Evolutionary conservation across 2,329 filamentous ascomycete species (phyloP).

Genomic region (Acrocalymma vagum): DNA sequence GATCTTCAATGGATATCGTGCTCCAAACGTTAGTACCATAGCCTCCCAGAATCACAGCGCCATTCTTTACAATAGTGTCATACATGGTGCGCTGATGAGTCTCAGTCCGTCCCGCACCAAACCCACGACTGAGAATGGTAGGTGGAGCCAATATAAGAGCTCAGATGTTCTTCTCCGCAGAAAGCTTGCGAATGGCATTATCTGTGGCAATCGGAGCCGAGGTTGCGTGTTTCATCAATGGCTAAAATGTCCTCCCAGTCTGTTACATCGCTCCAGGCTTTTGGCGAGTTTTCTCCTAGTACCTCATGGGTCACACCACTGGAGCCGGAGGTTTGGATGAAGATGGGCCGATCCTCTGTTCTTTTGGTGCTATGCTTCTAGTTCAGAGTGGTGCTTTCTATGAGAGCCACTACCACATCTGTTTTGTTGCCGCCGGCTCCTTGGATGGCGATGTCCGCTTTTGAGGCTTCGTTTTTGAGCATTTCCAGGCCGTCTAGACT

Average conservation of each 20-base stretch:
- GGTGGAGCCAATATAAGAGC: conserved; percentile 3
- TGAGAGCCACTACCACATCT: conserved; percentile 5
- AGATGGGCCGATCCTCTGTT: conserved; percentile 2
- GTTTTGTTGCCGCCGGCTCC: conserved; percentile 5
- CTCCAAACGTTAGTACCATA: conserved; percentile 5
- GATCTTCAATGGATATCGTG: conserved; percentile 7
- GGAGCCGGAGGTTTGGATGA: conserved; percentile 6
- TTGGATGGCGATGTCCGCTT: conserved; percentile 48
- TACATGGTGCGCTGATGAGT: conserved; percentile 3
- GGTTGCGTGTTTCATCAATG: conserved; percentile 4
- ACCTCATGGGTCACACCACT: conserved; percentile 4
- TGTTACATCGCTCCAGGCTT: conserved; percentile 6
- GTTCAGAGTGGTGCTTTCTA: conserved; percentile 5
- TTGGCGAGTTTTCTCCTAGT: conserved; percentile 5
- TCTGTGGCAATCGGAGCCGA: conserved; percentile 7
- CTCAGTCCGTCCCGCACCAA: conserved; percentile 4
- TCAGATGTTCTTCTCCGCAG: conserved; percentile 1
- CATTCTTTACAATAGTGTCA: conserved; percentile 5
- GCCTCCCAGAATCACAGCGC: conserved; percentile 3
- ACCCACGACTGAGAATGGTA: conserved; percentile 6
- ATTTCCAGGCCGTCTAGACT: conserved; percentile 42
- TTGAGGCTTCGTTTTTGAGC: conserved; percentile 37
- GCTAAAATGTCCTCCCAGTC: conserved; percentile 6
- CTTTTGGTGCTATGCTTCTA: conserved; percentile 1
- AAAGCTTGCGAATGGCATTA: conserved; percentile 7